Evolutionary conservation across 441 rosid genomes (phyloP).

Genomic region (Croton setiger): DNA sequence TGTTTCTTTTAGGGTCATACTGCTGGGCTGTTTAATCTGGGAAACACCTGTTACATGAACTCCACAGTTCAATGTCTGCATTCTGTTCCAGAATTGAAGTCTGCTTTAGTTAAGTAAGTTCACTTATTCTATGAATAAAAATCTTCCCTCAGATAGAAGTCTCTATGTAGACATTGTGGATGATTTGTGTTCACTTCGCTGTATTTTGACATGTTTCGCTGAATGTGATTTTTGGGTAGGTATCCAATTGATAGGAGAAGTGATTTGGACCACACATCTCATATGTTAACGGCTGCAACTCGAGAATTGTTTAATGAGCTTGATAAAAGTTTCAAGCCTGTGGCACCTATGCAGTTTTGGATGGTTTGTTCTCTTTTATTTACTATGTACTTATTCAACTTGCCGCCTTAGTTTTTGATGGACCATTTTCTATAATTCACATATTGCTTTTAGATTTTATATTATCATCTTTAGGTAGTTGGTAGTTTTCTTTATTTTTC

Average conservation of each 20-base stretch:
- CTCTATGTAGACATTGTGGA: background rate
- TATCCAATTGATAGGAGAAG: slow-evolving; percentile 63
- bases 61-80: slow-evolving; percentile 87
- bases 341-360: slow-evolving; percentile 95
- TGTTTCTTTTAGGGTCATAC: slow-evolving; percentile 68
- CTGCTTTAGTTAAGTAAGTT: slow-evolving; percentile 60
- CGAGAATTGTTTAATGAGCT: slow-evolving; percentile 79
- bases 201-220: slow-evolving; percentile 15
- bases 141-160: background rate
- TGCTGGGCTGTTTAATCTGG: slow-evolving; percentile 80
- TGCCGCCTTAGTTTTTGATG: background rate
- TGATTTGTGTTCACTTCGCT: slow-evolving; percentile 8
- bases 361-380: slow-evolving; percentile 46
- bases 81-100: slow-evolving; percentile 91
- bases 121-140: slow-evolving; percentile 11
- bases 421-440: background rate
- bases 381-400: background rate
- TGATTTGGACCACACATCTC: slow-evolving; percentile 85
- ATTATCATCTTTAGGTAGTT: background rate
- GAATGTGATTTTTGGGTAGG: slow-evolving; percentile 32
- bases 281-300: slow-evolving; percentile 85
- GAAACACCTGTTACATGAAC: slow-evolving; percentile 97
- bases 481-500: slow-evolving; percentile 10
- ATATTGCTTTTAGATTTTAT: background rate
- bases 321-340: slow-evolving; percentile 81